Evolutionary conservation across 2,329 filamentous ascomycete genomes (phyloP).

Genomic region (Ascochyta viciae-villosae): DNA sequence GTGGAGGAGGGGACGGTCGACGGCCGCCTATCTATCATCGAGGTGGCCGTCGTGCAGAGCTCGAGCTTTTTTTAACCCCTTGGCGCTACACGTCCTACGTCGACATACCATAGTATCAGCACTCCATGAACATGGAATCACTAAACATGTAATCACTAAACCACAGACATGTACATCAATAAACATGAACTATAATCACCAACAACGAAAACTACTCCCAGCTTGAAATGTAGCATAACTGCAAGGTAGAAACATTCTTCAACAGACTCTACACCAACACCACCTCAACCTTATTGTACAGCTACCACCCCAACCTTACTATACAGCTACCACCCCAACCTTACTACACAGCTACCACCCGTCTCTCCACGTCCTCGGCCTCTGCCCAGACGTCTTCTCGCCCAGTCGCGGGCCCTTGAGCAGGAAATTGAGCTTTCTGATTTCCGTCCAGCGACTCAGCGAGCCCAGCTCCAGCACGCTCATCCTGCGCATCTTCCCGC

Average conservation of each 20-base stretch:
- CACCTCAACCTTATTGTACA: too few relatives aligned
- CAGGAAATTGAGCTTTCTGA: constrained; percentile 59
- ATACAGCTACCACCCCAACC: neutral
- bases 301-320: too few relatives aligned
- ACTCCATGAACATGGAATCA: too few relatives aligned
- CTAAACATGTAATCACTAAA: too few relatives aligned
- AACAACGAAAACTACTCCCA: too few relatives aligned
- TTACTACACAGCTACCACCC: neutral
- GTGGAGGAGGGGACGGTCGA: constrained; percentile 11
- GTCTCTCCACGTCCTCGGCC: constrained; percentile 11
- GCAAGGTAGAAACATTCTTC: too few relatives aligned
- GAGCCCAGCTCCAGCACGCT: constrained; percentile 74
- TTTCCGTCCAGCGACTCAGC: constrained; percentile 76
- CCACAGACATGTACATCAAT: too few relatives aligned
- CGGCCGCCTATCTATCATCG: constrained; percentile 5
- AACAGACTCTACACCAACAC: too few relatives aligned
- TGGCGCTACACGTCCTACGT: constrained; percentile 10
- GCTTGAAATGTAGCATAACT: too few relatives aligned
- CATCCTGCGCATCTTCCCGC: constrained; percentile 71
- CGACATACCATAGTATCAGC: neutral
- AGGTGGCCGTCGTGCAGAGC: constrained; percentile 2
- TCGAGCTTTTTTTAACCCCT: constrained; percentile 14
- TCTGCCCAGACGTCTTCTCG: constrained; percentile 17
- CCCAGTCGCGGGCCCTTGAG: constrained; percentile 32
- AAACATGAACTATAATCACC: too few relatives aligned